Evolutionary conservation across 495 filamentous ascomycete genomes (phyloP), one percentile per base, ranked within the genome.

Genomic region (Corynascus novoguineensis): DNA sequence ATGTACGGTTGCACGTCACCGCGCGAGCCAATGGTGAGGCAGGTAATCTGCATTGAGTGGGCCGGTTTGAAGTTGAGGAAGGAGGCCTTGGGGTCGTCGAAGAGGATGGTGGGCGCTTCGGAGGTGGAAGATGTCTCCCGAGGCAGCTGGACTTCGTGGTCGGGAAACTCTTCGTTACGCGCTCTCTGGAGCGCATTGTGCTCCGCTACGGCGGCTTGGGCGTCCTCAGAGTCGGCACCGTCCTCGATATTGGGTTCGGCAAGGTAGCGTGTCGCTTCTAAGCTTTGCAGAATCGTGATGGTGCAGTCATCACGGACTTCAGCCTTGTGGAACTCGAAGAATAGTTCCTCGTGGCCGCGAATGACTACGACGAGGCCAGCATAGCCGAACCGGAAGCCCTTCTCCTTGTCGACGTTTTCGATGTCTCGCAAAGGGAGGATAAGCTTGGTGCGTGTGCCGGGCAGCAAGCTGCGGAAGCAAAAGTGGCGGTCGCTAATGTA

Each of bases 1-100:
- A 98, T 97, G 66, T 97, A 98, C 1, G 93, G 93, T 61, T 98
- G 93, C 8, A 98, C 93, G 69, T 98, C 93, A 24, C 93, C 93
- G 28, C 93, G 81, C 3, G 92, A 96, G 24, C 93, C 93, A 57
- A 98, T 98, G 0, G 93, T 98, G 29, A 98, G 73, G 66, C 93
- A 98, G 0, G 92, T 96, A 49, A 98, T 85, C n/a, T 78, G 81
- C 65, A 98, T 72, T 9, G 91, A 79, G 62, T 92, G 81, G 6
- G 81, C 73, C 0, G 93, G 93, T 68, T 95, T 96, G 74, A 97
- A 98, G 58, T 96, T 92, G 60, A 98, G 78, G 57, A 97, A 91
- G 0, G 93, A 97, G 19, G 89, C 89, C 60, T 83, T 84, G 19
- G 90, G 86, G 64, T 97, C 93, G 65, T 98, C 93, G 64, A 97